Base-by-base conservation (phyloP, 805 yeast species). In the Pichia gijzeniarum region DNA sequence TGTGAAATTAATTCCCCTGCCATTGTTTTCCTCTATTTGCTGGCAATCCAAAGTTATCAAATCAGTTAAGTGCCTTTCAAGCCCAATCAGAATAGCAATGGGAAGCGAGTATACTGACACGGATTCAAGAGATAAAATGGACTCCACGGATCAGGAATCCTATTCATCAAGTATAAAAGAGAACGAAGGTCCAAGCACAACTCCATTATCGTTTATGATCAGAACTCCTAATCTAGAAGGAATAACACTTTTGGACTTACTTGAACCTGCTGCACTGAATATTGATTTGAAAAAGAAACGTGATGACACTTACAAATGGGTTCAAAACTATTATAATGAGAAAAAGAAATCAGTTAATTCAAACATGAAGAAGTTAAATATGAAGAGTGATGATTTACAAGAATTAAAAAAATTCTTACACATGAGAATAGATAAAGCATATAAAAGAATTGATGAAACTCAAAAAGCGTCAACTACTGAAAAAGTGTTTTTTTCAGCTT, bases 401-500 rank as follows among this genome's bases (percentile, higher is more conserved):
- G 54, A 57, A 18, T 38, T 63, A 35, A 61, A 60, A 35, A 22
- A 28, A 9, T 31, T 53, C 3, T 45, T 63, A 20, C 52, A 57
- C 16, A 41, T 46, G 10, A 59, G 64, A 33, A 60, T 72, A 14
- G 73, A 69, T 43, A 61, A 59, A 32, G 53, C 71, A 4, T 73
- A 72, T 51, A 40, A 53, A 4, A 61, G 71, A 35, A 54, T 73
- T 42, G 65, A 61, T 39, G 55, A 56, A 35, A 53, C 71, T 1
- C 61, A 69, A 41, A 56, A 67, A 36, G 72, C 74, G 25, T 72
- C 80, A 1, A 71, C 63, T 25, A 72, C 84, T 7, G 96, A 91
- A 58, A 91, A 91, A 61, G 53, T 80, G 20, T 88, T 88, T 59
- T 93, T 88, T 60, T 80, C 96, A 0, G 62, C 79, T 35, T 80